These are phyloP conservation scores for Kodamaea sp. DNA, from an alignment of 1,139 yeast species.

Conservation along the genomic window DNA sequence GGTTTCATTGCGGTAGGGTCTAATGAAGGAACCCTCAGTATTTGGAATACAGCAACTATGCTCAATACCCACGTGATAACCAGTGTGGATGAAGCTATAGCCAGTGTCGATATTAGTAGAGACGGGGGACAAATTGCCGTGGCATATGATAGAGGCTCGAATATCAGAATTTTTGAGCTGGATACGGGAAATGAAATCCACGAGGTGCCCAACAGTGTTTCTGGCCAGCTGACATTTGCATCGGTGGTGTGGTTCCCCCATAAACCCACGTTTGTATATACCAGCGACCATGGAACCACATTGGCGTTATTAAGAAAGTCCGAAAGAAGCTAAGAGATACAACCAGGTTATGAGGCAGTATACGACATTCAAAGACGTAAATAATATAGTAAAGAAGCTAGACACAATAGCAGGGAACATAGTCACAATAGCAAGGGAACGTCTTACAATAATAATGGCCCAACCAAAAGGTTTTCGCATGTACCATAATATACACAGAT, in stretches of 20 bases:
- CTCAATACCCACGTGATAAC: conserved; percentile 45
- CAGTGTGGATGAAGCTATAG: conserved; percentile 51
- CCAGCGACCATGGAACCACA: conserved; percentile 36
- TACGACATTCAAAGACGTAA: too few species aligned
- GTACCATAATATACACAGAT: too few species aligned
- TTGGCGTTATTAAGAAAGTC: conserved; percentile 13
- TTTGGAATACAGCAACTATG: conserved; percentile 57
- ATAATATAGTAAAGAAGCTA: too few species aligned
- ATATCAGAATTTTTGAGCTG: conserved; percentile 41
- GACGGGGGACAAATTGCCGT: conserved; percentile 50
- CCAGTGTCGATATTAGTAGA: conserved; percentile 42
- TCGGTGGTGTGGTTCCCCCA: conserved; percentile 45
- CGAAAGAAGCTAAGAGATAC: too few species aligned
- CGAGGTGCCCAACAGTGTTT: conserved; percentile 38
- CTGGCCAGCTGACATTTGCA: conserved; percentile 38
- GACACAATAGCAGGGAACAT: too few species aligned
- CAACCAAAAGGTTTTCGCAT: too few species aligned
- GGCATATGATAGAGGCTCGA: conserved; percentile 44
- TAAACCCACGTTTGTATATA: conserved; percentile 34
- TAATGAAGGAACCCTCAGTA: conserved; percentile 68
- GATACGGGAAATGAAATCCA: conserved; percentile 30
- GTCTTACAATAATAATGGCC: too few species aligned
- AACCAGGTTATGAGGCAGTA: too few species aligned
- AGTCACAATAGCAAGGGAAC: too few species aligned
- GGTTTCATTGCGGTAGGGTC: conserved; percentile 58